Evolutionary conservation across 257 asterid genomes (phyloP).

Genomic region (Buddleja alternifolia): DNA sequence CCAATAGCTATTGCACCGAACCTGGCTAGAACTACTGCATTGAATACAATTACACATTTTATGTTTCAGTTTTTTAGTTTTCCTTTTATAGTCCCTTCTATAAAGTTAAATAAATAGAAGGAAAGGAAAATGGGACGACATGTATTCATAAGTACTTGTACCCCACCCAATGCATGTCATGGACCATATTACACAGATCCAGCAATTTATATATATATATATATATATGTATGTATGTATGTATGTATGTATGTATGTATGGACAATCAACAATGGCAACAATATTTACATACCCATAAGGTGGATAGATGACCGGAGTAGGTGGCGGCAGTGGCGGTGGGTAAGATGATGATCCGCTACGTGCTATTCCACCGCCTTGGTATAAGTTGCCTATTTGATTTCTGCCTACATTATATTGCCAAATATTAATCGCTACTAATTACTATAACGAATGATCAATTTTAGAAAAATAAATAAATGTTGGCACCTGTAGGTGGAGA

Average conservation of each 20-base stretch:
- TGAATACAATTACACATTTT: slow-evolving; percentile 33
- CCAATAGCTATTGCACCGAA: slow-evolving; percentile 64
- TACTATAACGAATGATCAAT: neutral
- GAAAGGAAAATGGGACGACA: slow-evolving; percentile 32
- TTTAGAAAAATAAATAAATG: neutral
- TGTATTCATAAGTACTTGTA: slow-evolving; percentile 32
- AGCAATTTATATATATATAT: too few species aligned
- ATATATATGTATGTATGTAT: too few species aligned
- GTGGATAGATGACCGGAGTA: slow-evolving; percentile 74
- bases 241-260: too few species aligned
- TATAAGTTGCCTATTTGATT: slow-evolving; percentile 60
- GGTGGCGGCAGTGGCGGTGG: slow-evolving; percentile 57
- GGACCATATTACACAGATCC: slow-evolving; percentile 52
- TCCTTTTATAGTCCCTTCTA: neutral
- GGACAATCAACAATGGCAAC: slow-evolving; percentile 36
- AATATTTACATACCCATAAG: slow-evolving; percentile 73
- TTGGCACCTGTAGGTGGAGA: slow-evolving; percentile 73
- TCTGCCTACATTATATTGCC: slow-evolving; percentile 43
- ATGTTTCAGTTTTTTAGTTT: neutral
- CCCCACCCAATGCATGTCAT: slow-evolving; percentile 59
- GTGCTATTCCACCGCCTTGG: slow-evolving; percentile 57
- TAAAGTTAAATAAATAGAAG: slow-evolving; percentile 10
- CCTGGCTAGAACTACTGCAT: slow-evolving; percentile 66
- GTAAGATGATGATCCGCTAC: slow-evolving; percentile 55
- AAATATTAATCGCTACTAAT: neutral